Base-by-base conservation (phyloP, 2,329 filamentous ascomycete species). In the Aspergillus fumigatus region DNA sequence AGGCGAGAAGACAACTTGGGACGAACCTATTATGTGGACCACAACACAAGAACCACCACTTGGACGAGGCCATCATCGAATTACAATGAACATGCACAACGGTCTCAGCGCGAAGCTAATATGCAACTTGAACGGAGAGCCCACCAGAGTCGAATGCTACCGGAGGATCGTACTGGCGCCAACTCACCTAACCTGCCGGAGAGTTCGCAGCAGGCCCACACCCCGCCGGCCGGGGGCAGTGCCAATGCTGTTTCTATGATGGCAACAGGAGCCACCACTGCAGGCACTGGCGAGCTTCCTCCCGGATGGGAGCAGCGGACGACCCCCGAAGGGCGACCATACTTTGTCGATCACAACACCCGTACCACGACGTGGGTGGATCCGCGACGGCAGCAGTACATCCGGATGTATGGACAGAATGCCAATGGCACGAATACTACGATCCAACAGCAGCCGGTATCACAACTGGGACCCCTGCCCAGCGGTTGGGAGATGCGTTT, bases 401-500 rank as follows among this genome's bases (percentile, higher is more conserved):
- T 99, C 59, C 84, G 94, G 57, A 97, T 97, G 90, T 99, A 99
- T 71, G 93, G 92, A 2, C 90, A 93, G 67, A 94, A 91, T 74
- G 89, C 88, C 60, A 77, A 77, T 38, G 79, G 80, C 48, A 85
- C 86, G 65, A 92, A 88, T 66, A 92, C 90, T 50, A 89, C 87
- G 53, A 96, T 97, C 62, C 93, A 97, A 75, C 93, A 97, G 72
- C 94, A 99, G 76, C 93, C 94, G 0, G 94, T 99, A 2, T 97
- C 94, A 2, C 94, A 99, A 73, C 84, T 99, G 48, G 94, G 94
- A 3, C 94, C 94, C 26, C 77, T 99, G 50, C 94, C 94, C 3
- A 97, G 94, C 69, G 94, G 94, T 2, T 99, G 94, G 94, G 94
- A 99, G 81, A 99, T 99, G 94, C 90, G 94, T 59, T 86, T 99